Base-by-base conservation (phyloP, 495 filamentous ascomycete genomes). In the Podospora australis region DNA sequence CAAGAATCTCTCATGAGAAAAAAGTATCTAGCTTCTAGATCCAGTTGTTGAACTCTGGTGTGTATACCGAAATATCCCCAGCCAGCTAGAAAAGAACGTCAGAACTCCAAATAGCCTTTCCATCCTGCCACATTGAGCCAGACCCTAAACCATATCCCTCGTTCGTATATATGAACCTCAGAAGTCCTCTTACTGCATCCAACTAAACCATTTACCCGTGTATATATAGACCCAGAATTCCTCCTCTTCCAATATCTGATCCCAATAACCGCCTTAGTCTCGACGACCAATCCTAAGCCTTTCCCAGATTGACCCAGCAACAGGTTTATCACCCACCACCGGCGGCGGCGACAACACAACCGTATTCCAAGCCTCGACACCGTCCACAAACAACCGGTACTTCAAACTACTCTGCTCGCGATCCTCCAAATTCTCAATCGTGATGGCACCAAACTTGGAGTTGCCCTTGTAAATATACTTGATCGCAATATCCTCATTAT, bases 401-500 rank as follows among this genome's bases (percentile, higher is more conserved):
- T 82, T 86, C 23, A 96, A 64, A 19, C 84, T 77, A 48, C 78
- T 75, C 53, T 82, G 77, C 44, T 74, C 71, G 20, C 70, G 69
- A 8, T 71, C 68, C n/a, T 79, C 74, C 22, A 72, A 69, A 30
- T 80, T 80, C 45, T 81, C 79, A 38, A 98, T 88, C 23, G 88
- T 85, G n/a, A 98, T 75, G 1, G 86, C 81, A 1, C 90, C 91
- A 58, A 95, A 90, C 63, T 98, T 98, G 42, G 79, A 85, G 59
- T 94, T 92, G 1, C 92, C 92, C 58, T 81, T 78, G 0, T 92
- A 86, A 21, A 88, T 78, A 53, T 95, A 94, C 78, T 95, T 90
- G 42, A 95, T 73, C 49, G 77, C 63, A 4, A 91, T 74, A 63
- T 96, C 90, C 53, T 89, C 84, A 0, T 75, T 68, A 58, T 92